Evolutionary conservation across 164 flowering plant species (phyloP).

Genomic region (Vitis rupestris): DNA sequence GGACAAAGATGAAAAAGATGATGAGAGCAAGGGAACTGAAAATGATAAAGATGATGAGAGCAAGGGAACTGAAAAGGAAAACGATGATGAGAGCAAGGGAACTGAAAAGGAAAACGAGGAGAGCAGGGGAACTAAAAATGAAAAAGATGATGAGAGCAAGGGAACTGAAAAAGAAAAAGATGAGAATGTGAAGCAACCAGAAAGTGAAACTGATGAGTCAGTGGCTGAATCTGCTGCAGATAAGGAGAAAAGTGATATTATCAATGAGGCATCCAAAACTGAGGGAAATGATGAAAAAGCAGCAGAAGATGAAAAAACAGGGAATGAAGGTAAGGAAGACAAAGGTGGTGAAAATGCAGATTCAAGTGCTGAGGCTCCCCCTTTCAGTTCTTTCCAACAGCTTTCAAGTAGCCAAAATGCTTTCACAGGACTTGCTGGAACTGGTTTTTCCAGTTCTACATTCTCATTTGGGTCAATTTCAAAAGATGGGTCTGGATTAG

Average conservation of each 20-base stretch:
- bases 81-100: slow-evolving; percentile 19
- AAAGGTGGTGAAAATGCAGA: slow-evolving; percentile 23
- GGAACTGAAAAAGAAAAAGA: slow-evolving; percentile 22
- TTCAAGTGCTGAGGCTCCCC: slow-evolving; percentile 30
- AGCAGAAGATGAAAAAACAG: slow-evolving; percentile 17
- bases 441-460: slow-evolving; percentile 73
- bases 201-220: slow-evolving; percentile 29
- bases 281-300: slow-evolving; percentile 18
- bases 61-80: slow-evolving; percentile 15
- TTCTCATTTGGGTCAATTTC: slow-evolving; percentile 73
- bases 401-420: slow-evolving; percentile 89
- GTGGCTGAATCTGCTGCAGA: slow-evolving; percentile 26
- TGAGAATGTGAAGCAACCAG: slow-evolving; percentile 24
- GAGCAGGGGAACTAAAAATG: slow-evolving; percentile 11
- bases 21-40: slow-evolving; percentile 22
- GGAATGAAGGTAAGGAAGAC: slow-evolving; percentile 26
- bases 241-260: slow-evolving; percentile 19
- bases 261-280: slow-evolving; percentile 15
- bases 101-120: slow-evolving; percentile 19
- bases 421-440: slow-evolving; percentile 83
- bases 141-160: slow-evolving; percentile 7
- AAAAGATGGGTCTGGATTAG: slow-evolving; percentile 49
- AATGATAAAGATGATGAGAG: slow-evolving; percentile 7
- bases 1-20: slow-evolving; percentile 23
- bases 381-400: slow-evolving; percentile 74